Base-by-base conservation (phyloP, 2,329 filamentous ascomycete species). In the Raffaelea albimanens region DNA sequence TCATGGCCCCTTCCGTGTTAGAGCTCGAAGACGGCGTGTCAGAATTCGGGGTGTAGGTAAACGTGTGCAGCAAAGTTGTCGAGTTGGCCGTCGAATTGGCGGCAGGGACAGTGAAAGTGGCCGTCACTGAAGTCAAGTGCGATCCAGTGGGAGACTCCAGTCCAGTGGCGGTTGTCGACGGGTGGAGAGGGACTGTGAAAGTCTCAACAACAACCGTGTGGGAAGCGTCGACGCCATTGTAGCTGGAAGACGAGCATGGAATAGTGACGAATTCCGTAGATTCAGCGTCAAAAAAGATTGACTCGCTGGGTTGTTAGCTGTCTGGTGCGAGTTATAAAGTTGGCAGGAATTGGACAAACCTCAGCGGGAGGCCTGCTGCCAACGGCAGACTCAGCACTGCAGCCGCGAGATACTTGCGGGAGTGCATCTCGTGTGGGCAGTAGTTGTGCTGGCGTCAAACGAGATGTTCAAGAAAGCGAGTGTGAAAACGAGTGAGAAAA, bases 151-250 rank as follows among this genome's bases (percentile, higher is more conserved):
- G 29, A 21, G 43, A 40, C 19, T 13, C 21, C 23, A 21, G 5
- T 19, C 20, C 34, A 18, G 45, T 40, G 18, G 18, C 36, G 8
- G 29, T 5, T 16, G 47, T 31, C 22, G 39, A 41, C 14, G 43
- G 33, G 1, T 23, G 20, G 7, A 52, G 29, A 18, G 52, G 18
- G 11, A 55, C 33, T 4, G 53, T 56, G n/a, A 53, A 52, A 0
- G 50, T 54, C 19, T 51, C 50, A 2, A 49, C 43, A 10, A 53
- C 36, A 1, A 50, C 49, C 3, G 52, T 52, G 33, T 43, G 49
- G 22, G 19, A 20, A 3, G 19, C 3, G 5, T 23, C 14, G 11
- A 19, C 21, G 16, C 13, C 7, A 13, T 13, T 29, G 25, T 13
- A 7, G 7, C 7, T 29, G 13, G 25, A 29, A 29, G 25, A 29